Conservation (phyloP, 2,329 filamentous ascomycete genomes). For the Ophiostoma pallidulum region DNA sequence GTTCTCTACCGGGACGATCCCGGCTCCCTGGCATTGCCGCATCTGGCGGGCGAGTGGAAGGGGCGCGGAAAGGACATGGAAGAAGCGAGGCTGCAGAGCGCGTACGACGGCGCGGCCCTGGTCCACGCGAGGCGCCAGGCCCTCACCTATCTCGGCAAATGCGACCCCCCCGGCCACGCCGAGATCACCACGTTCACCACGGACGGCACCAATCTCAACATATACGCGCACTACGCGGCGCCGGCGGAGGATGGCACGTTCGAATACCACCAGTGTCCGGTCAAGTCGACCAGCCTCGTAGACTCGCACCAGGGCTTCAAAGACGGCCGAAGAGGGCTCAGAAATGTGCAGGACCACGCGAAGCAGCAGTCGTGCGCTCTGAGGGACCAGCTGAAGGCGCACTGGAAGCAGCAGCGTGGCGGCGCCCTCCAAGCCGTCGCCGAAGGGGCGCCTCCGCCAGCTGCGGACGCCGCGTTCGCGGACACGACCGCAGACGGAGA, state of each 20-base stretch:
- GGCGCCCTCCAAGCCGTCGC: background rate
- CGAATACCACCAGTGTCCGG: constrained; percentile 19
- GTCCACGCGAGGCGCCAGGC: constrained; percentile 21
- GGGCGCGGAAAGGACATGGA: constrained; percentile 12
- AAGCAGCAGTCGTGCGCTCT: constrained; percentile 10
- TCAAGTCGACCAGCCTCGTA: constrained; percentile 13
- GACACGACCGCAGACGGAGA: too few relatives aligned
- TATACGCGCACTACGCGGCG: constrained; percentile 22
- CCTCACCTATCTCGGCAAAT: constrained; percentile 16
- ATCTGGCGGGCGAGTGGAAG: constrained; percentile 22
- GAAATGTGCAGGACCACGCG: constrained; percentile 12
- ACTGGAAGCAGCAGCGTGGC: constrained; percentile 3
- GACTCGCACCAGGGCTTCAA: constrained; percentile 4
- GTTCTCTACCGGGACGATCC: constrained; percentile 15
- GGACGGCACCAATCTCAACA: constrained; percentile 19
- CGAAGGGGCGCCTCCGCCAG: too few relatives aligned
- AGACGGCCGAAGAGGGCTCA: constrained; percentile 2
- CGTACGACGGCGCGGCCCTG: too few relatives aligned
- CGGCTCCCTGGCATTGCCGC: constrained; percentile 20
- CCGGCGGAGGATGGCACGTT: background rate
- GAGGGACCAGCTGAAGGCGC: constrained; percentile 8
- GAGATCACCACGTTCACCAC: constrained; percentile 21
- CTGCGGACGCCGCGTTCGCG: too few relatives aligned
- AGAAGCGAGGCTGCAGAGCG: constrained; percentile 9
- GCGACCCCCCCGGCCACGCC: constrained; percentile 17